Evolutionary conservation across 768 basidiomycete species (phyloP).

Genomic region (Lanmaoa rubissima): DNA sequence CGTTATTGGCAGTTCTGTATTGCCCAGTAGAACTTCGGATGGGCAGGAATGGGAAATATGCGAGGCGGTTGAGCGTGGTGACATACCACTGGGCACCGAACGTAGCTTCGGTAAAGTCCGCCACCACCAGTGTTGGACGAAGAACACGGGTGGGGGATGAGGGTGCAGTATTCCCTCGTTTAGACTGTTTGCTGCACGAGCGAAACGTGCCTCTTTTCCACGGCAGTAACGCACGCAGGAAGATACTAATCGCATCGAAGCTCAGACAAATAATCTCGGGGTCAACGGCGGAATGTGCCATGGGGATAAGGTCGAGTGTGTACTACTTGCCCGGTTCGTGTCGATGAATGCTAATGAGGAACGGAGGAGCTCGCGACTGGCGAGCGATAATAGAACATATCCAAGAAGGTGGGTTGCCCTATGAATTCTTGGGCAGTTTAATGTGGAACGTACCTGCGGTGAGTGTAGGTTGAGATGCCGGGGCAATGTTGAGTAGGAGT

Average conservation of each 20-base stretch:
- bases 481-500: neutral
- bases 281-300: neutral
- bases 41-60: neutral
- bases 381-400: neutral
- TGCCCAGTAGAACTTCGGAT: neutral
- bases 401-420: neutral
- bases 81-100: neutral
- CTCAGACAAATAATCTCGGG: neutral
- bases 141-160: too few relatives aligned
- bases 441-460: slow-evolving; percentile 76
- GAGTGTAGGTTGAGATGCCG: neutral
- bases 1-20: neutral
- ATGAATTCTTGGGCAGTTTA: slow-evolving; percentile 64
- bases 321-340: neutral
- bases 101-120: too few relatives aligned
- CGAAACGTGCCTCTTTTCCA: neutral
- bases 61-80: neutral
- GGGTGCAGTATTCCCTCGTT: neutral
- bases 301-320: neutral
- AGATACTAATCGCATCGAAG: neutral
- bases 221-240: neutral
- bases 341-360: neutral
- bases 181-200: neutral
- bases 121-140: neutral
- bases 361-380: neutral